phyloP scores from a whole-genome alignment of 1,284 basidiomycete species.

The Pseudozyma hubeiensis region DNA sequence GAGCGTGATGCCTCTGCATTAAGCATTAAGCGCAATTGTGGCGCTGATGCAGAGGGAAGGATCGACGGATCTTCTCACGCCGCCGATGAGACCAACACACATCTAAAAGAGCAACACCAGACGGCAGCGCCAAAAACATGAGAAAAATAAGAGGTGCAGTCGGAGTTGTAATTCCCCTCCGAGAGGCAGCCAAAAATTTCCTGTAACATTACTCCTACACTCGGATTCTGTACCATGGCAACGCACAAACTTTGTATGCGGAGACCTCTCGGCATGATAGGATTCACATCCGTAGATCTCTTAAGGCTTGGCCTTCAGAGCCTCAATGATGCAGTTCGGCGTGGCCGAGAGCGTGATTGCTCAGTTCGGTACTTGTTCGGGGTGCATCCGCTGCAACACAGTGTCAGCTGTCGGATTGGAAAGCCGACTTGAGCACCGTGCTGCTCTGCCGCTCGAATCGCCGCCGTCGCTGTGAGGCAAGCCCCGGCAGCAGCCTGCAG shows the following conservation, averaged over 20 bases:
- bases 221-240: too few species aligned
- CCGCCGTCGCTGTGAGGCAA: too few species aligned
- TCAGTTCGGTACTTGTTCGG: neutral
- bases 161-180: constrained; percentile 2
- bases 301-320: too few species aligned
- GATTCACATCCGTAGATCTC: too few species aligned
- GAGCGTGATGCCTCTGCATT: neutral
- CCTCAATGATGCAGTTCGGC: neutral
- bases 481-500: too few species aligned
- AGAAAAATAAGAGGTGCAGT: neutral
- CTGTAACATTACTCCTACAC: too few species aligned
- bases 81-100: constrained; percentile 5
- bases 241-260: too few species aligned
- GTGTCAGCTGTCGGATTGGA: neutral
- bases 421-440: too few species aligned
- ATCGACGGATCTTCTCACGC: constrained; percentile 20
- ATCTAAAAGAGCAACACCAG: neutral
- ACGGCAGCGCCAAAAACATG: neutral
- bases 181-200: neutral
- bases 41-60: neutral
- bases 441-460: too few species aligned
- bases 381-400: neutral
- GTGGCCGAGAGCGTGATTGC: neutral
- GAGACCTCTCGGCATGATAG: too few species aligned
- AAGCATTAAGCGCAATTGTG: neutral